phyloP scores from a whole-genome alignment of 805 yeast species.

The Cephaloascus albidus region DNA sequence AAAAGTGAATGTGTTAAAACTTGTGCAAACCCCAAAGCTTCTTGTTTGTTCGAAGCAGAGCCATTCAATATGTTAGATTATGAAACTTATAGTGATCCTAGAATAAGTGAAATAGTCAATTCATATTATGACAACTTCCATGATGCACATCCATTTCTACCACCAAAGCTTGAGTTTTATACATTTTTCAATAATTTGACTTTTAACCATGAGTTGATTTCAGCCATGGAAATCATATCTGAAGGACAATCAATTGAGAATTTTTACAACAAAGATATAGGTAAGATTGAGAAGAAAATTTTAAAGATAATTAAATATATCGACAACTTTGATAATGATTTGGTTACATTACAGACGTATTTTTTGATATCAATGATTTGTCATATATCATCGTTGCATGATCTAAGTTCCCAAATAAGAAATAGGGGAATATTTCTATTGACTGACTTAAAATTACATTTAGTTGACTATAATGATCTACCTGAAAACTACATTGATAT shows the following conservation, averaged over 20 bases:
- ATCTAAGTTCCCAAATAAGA: slow-evolving; percentile 30
- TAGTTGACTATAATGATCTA: slow-evolving; percentile 21
- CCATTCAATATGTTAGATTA: slow-evolving; percentile 5
- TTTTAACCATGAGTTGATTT: slow-evolving; percentile 28
- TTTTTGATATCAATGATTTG: slow-evolving; percentile 31
- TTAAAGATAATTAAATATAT: slow-evolving; percentile 14
- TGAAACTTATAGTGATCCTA: slow-evolving; percentile 10
- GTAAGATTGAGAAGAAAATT: slow-evolving; percentile 8
- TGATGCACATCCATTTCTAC: slow-evolving; percentile 37
- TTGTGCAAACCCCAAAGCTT: not conserved
- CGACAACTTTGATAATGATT: slow-evolving; percentile 24
- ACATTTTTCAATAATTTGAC: slow-evolving; percentile 21
- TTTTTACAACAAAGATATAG: not conserved
- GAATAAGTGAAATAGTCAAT: slow-evolving; percentile 13
- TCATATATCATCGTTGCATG: slow-evolving; percentile 44
- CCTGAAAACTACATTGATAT: slow-evolving; percentile 13
- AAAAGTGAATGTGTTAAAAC: not conserved
- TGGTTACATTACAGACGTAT: slow-evolving; percentile 32
- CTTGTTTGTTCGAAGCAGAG: not conserved
- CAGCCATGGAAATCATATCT: slow-evolving; percentile 37
- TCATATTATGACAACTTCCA: slow-evolving; percentile 29
- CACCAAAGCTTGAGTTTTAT: slow-evolving; percentile 23
- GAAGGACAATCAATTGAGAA: slow-evolving; percentile 32
- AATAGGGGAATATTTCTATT: slow-evolving; percentile 29
- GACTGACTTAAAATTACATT: slow-evolving; percentile 24